Conservation (phyloP, 257 asterid genomes). For the Salvia splendens region DNA sequence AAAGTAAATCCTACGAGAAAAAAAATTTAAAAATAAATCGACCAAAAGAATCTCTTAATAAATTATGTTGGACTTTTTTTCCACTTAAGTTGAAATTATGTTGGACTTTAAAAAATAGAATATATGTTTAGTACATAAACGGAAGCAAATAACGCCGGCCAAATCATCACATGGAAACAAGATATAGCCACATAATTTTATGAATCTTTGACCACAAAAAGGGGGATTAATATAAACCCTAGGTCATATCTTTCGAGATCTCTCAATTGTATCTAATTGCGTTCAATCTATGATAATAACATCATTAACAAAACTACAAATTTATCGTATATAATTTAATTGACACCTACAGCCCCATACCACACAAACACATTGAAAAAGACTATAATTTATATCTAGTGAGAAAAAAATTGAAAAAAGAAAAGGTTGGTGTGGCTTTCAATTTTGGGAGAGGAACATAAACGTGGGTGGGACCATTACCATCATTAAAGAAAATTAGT, state of each 20-base stretch:
- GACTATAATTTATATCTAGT: conserved; percentile 24
- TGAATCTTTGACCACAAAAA: conserved; percentile 54
- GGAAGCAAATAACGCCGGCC: too few relatives aligned
- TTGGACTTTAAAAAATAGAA: too few relatives aligned
- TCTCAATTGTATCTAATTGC: conserved; percentile 31
- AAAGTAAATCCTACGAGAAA: too few relatives aligned
- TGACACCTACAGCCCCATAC: conserved; percentile 25
- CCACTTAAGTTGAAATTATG: too few relatives aligned
- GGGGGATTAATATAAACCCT: conserved; percentile 30
- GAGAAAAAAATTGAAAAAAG: background rate
- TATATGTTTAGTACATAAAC: too few relatives aligned
- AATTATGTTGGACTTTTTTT: too few relatives aligned
- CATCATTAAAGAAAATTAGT: conserved; percentile 40
- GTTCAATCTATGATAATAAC: conserved; percentile 38
- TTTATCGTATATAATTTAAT: background rate
- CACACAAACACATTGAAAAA: conserved; percentile 33
- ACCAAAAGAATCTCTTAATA: too few relatives aligned
- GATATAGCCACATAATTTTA: conserved; percentile 41
- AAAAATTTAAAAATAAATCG: too few relatives aligned
- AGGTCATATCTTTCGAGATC: conserved; percentile 44
- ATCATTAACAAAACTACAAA: conserved; percentile 27
- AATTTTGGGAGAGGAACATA: conserved; percentile 35
- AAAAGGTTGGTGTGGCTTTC: conserved; percentile 39
- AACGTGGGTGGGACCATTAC: conserved; percentile 55
- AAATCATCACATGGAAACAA: conserved; percentile 24